Evolutionary conservation across 208 protist genomes (phyloP), one percentile per base, ranked within the genome.

Genomic region (Trypanosoma cruzi): DNA sequence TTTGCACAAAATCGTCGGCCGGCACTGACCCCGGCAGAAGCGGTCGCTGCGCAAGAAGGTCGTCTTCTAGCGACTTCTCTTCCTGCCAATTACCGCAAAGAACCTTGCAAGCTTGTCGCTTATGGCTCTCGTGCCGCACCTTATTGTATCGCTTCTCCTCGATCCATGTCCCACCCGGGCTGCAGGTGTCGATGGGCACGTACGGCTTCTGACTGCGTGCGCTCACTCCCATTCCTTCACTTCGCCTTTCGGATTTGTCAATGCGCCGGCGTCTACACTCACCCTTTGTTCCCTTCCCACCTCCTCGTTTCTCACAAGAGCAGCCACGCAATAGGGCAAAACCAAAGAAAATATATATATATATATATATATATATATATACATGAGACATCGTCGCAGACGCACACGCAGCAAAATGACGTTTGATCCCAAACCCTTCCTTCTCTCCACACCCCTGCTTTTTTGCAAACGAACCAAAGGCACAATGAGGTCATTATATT

Each of bases 121-220:
- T 40, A 34, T 66, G 31, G 52, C 66, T 67, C 1, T 79, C 80
- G 53, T 80, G 88, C 0, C 90, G 85, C 37, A 63, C 65, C 52
- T 80, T 85, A 75, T 96, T 96, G 82, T 94, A 96, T n/a, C 83
- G 83, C 64, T 91, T 91, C 73, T 96, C 90, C 61, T 96, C 88
- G 6, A 96, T 80, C 90, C 90, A 96, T 37, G 79, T 90, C 0
- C 90, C 90, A 40, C 58, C 82, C 2, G 88, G 90, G 59, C 86
- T 90, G 81, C 79, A 94, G n/a, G 90, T 93, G 78, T 96, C 90
- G 71, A 96, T 96, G 18, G 87, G 86, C 14, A 86, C 78, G 68
- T 88, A 95, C 26, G 90, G 90, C 71, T 86, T 85, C 31, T 61
- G 74, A 24, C 77, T 63, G 73, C 83, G 81, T 74, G 68, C 26